Conservation (phyloP, 2,329 filamentous ascomycete species). For the Botrytis porri region DNA sequence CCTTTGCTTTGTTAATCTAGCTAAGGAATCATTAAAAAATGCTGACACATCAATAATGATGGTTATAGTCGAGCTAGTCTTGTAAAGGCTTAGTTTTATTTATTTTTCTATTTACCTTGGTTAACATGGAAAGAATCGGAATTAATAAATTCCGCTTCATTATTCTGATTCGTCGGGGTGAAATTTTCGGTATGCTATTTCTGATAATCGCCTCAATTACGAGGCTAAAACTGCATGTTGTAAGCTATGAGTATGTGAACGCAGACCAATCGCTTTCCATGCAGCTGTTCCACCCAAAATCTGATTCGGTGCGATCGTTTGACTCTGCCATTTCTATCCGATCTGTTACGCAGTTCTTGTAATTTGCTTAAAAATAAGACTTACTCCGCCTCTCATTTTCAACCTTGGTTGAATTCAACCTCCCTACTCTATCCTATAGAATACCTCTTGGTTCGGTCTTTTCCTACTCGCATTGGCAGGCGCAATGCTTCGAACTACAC, state of each 20-base stretch:
- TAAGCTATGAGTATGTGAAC: too few relatives aligned
- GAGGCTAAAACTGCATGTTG: too few relatives aligned
- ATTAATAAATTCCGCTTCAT: conserved; percentile 14
- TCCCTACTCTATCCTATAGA: neutral
- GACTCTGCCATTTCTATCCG: conserved; percentile 18
- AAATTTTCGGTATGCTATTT: neutral
- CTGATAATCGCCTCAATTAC: neutral
- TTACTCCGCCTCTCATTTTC: conserved; percentile 49
- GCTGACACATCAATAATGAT: conserved; percentile 10
- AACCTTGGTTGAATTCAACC: conserved; percentile 6
- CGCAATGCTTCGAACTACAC: conserved; percentile 70
- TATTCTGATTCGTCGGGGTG: neutral
- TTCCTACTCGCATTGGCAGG: conserved; percentile 40
- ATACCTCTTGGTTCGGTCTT: conserved; percentile 2
- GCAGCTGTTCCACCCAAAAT: conserved; percentile 15
- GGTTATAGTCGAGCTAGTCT: accelerated
- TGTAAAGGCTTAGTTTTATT: neutral
- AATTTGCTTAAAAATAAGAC: conserved; percentile 38
- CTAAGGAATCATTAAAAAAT: neutral
- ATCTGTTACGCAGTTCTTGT: conserved; percentile 17
- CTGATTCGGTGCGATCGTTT: conserved; percentile 19
- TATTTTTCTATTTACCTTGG: neutral
- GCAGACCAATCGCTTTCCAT: too few relatives aligned
- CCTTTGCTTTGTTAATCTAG: neutral
- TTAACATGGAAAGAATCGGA: neutral